These are phyloP conservation scores for Diaporthe caulivora DNA, from an alignment of 2,329 filamentous ascomycete genomes.

Conservation along the genomic window DNA sequence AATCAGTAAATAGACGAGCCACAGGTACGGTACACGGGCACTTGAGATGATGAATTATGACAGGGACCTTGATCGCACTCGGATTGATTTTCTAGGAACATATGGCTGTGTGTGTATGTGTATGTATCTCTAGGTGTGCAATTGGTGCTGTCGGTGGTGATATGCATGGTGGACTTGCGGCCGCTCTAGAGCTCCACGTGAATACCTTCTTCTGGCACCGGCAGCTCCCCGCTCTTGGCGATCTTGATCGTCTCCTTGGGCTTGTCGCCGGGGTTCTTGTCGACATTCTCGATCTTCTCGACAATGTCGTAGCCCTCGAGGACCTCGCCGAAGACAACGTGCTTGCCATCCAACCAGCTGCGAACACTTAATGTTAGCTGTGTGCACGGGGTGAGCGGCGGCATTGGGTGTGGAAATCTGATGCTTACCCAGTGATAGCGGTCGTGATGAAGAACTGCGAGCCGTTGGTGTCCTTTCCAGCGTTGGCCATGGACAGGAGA, in stretches of 20 bases:
- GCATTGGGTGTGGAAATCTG: neutral
- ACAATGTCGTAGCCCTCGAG: slow-evolving; percentile 87
- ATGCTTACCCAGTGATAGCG: slow-evolving; percentile 77
- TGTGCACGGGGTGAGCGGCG: neutral
- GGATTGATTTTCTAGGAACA: slow-evolving; percentile 32
- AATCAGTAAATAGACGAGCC: slow-evolving; percentile 47
- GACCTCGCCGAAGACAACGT: slow-evolving; percentile 92
- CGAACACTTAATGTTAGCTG: slow-evolving; percentile 27
- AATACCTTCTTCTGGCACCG: slow-evolving; percentile 91
- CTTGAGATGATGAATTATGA: slow-evolving; percentile 28
- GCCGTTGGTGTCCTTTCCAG: slow-evolving; percentile 87
- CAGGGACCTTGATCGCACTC: slow-evolving; percentile 30
- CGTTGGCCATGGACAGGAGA: slow-evolving; percentile 87
- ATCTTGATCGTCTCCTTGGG: slow-evolving; percentile 80
- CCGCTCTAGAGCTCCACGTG: slow-evolving; percentile 81
- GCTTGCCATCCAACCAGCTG: slow-evolving; percentile 85
- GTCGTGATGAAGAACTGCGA: slow-evolving; percentile 95
- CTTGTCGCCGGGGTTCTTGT: slow-evolving; percentile 76
- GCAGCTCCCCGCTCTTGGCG: slow-evolving; percentile 84
- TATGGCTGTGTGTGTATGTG: slow-evolving; percentile 34
- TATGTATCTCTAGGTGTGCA: slow-evolving; percentile 30
- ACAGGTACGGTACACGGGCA: slow-evolving; percentile 31
- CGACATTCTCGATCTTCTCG: slow-evolving; percentile 80
- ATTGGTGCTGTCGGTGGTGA: slow-evolving; percentile 35
- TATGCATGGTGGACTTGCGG: slow-evolving; percentile 55